phyloP scores from a whole-genome alignment of 768 basidiomycete genomes.

The Termitomyces sp. region DNA sequence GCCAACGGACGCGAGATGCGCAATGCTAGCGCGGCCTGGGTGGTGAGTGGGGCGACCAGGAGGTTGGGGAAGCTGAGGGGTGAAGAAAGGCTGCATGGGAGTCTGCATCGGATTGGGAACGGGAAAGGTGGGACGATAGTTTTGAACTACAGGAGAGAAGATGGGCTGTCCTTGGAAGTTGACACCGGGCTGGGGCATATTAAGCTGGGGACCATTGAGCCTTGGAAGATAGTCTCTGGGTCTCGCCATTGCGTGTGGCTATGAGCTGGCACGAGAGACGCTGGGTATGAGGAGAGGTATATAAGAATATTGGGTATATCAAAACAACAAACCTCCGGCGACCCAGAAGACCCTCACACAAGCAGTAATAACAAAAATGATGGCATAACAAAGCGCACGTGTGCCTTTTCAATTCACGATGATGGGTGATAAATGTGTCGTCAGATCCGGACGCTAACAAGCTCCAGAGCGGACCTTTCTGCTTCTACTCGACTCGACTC shows the following conservation, averaged over 20 bases:
- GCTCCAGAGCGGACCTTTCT: not conserved
- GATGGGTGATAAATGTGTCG: not conserved
- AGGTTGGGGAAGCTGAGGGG: conserved; percentile 38
- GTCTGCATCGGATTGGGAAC: conserved; percentile 52
- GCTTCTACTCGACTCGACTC: conserved; percentile 2
- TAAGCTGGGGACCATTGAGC: conserved; percentile 50
- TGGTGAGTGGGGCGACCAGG: conserved; percentile 54
- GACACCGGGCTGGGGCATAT: conserved; percentile 47
- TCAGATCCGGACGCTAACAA: not conserved
- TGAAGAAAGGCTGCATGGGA: conserved; percentile 69
- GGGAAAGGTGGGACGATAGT: conserved; percentile 52
- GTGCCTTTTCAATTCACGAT: too few species aligned
- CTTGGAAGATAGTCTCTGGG: conserved; percentile 44
- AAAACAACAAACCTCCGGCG: too few species aligned
- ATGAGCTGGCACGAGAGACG: conserved; percentile 1
- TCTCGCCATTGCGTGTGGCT: conserved; percentile 26
- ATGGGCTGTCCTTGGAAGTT: conserved; percentile 36
- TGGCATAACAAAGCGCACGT: not conserved
- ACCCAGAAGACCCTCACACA: too few species aligned
- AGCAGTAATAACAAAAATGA: conserved; percentile 1
- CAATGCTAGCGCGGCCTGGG: conserved; percentile 51
- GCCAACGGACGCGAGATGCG: conserved; percentile 54
- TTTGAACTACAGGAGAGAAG: conserved; percentile 61
- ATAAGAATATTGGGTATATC: not conserved
- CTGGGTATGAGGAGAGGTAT: not conserved